Evolutionary conservation across 2,329 filamentous ascomycete genomes (phyloP), one percentile per base, ranked within the genome.

Genomic region (Neopestalotiopsis sp.): DNA sequence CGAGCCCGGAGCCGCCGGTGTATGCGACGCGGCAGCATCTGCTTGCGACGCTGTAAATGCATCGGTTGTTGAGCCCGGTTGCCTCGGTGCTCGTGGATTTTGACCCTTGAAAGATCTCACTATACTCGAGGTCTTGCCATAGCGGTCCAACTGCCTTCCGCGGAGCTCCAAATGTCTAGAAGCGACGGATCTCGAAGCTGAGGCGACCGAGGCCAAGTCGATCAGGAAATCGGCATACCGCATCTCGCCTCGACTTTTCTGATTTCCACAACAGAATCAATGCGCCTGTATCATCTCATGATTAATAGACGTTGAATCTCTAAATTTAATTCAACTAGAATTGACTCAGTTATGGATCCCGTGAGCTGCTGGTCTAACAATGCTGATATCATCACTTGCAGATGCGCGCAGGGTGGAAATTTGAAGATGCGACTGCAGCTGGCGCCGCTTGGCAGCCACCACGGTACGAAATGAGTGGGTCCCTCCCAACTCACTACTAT

Each of bases 191-290:
- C 90, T 88, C 65, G 92, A 91, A 77, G 90, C 92, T 83, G 87
- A 89, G 79, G 92, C 85, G 72, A 95, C 84, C 70, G 90, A 88
- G 73, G 90, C 89, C 74, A 92, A 83, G 82, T 95, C 93, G 77
- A 94, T 84, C 71, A 85, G 82, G 76, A 86, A 89, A 82, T 88
- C 91, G 82, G 87, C 88, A 85, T 89, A 83, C 79, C 87, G 83
- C 88, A 90, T 90, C 17, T 52, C 69, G 71, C 72, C 70, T 63
- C 69, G 61, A 66, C 65, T 71, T 40, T 32, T 67, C 24, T 30
- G 4, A 4, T 69, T n/a, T 68, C 20, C 45, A 58, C 57, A 61
- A 69, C 49, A 30, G 42, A n/a, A 68, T 59, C 61, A 67, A 66
- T 12, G 4, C 28, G 40, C 24, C 24, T 20, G 14, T 66, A 9